phyloP scores from a whole-genome alignment of 1,139 yeast species.

The Candida tetrigidarum region DNA sequence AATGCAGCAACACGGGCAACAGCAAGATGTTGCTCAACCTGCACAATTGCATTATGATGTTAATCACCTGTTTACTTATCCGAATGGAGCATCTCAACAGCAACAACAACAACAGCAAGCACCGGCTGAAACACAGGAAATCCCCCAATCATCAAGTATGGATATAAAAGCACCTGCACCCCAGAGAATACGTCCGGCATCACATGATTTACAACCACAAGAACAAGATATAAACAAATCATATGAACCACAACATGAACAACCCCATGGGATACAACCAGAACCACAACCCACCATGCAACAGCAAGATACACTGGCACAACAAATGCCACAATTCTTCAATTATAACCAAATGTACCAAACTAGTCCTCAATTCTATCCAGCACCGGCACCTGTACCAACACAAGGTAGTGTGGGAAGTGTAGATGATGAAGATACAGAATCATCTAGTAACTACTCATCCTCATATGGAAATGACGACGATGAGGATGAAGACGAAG shows the following conservation, averaged over 20 bases:
- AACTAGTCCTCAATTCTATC: slow-evolving; percentile 3
- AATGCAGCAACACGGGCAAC: neutral
- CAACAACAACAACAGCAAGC: neutral
- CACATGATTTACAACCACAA: neutral
- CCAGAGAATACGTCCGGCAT: neutral
- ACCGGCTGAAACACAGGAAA: too few relatives aligned
- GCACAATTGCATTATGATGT: neutral
- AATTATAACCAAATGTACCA: slow-evolving; percentile 1
- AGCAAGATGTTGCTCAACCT: neutral
- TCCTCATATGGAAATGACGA: slow-evolving; percentile 9
- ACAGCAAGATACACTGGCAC: neutral
- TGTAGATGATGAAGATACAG: neutral
- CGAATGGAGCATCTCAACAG: neutral
- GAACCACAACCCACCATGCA: slow-evolving; percentile 1
- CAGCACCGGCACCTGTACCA: neutral
- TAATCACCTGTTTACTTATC: neutral
- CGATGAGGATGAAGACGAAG: slow-evolving; percentile 21
- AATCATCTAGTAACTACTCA: neutral
- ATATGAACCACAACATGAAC: neutral
- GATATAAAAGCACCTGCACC: neutral
- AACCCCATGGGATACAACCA: neutral
- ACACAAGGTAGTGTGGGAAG: slow-evolving; percentile 7
- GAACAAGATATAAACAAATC: neutral
- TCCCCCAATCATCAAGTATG: neutral
- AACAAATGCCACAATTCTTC: neutral